A percentile compares a stretch with the other conserved stretches of the same genome.
Conservation (phyloP, 83 land plant species). For the Picea engelmannii region DNA sequence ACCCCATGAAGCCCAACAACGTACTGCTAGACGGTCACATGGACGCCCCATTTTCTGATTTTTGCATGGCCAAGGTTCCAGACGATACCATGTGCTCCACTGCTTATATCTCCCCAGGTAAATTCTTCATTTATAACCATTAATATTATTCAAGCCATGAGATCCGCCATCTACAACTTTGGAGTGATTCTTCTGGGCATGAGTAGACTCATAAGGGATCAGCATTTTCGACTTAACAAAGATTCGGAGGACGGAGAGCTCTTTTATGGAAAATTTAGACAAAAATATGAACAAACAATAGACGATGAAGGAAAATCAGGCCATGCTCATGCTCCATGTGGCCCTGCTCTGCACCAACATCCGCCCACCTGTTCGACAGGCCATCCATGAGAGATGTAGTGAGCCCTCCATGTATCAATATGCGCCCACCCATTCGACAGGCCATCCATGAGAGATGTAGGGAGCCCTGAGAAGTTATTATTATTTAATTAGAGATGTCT, state of each 20-base stretch:
- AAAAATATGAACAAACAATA: background rate
- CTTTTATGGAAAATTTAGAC: conserved; percentile 6
- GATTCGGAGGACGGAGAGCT: background rate
- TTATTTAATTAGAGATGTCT: too few relatives aligned
- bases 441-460: too few relatives aligned
- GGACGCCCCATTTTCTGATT: conserved; percentile 84
- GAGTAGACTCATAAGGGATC: background rate
- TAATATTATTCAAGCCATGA: background rate
- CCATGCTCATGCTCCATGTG: conserved; percentile 13
- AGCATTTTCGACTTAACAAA: background rate
- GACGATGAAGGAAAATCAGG: conserved; percentile 15
- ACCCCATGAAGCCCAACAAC: conserved; percentile 72
- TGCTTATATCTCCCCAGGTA: conserved; percentile 95
- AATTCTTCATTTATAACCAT: background rate
- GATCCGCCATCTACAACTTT: conserved; percentile 3
- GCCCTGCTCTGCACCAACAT: conserved; percentile 30
- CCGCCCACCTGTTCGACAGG: conserved; percentile 13
- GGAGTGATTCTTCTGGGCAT: conserved; percentile 6
- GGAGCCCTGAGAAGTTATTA: too few relatives aligned
- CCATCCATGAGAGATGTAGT: too few relatives aligned
- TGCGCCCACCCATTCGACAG: too few relatives aligned
- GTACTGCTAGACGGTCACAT: conserved; percentile 67
- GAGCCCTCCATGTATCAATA: too few relatives aligned
- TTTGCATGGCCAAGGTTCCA: conserved; percentile 56
- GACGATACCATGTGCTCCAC: conserved; percentile 68